Evolutionary conservation across 805 yeast genomes (phyloP).

Genomic region (Candida chauliodis): DNA sequence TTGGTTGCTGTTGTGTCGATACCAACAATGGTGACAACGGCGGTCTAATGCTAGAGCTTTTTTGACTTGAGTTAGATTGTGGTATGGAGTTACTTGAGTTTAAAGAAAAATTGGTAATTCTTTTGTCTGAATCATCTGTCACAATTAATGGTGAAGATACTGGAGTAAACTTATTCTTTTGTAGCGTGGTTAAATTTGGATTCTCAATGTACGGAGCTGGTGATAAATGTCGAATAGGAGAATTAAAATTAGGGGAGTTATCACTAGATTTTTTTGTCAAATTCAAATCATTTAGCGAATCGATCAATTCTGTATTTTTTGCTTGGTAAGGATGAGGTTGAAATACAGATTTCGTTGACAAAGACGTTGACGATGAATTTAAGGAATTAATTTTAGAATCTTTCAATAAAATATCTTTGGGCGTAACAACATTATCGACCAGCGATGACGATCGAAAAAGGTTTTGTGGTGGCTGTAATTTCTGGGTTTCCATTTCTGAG

Average conservation of each 20-base stretch:
- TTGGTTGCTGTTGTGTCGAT: constrained; percentile 55
- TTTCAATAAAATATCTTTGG: constrained; percentile 37
- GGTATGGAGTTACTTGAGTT: constrained; percentile 5
- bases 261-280: constrained; percentile 20
- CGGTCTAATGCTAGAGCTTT: constrained; percentile 35
- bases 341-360: neutral
- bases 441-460: neutral
- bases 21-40: constrained; percentile 80
- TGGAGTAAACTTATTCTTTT: constrained; percentile 50
- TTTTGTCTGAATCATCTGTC: constrained; percentile 6
- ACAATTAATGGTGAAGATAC: constrained; percentile 53
- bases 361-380: constrained; percentile 18
- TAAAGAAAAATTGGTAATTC: constrained; percentile 8
- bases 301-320: constrained; percentile 18
- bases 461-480: neutral
- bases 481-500: neutral
- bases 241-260: constrained; percentile 30
- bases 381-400: constrained; percentile 8
- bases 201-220: constrained; percentile 45
- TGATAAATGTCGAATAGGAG: constrained; percentile 59
- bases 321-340: constrained; percentile 6
- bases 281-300: constrained; percentile 26
- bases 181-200: constrained; percentile 60
- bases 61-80: constrained; percentile 5
- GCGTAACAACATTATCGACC: constrained; percentile 36